Conservation (phyloP, 2,329 filamentous ascomycete species). For the Colletotrichum costaricense region DNA sequence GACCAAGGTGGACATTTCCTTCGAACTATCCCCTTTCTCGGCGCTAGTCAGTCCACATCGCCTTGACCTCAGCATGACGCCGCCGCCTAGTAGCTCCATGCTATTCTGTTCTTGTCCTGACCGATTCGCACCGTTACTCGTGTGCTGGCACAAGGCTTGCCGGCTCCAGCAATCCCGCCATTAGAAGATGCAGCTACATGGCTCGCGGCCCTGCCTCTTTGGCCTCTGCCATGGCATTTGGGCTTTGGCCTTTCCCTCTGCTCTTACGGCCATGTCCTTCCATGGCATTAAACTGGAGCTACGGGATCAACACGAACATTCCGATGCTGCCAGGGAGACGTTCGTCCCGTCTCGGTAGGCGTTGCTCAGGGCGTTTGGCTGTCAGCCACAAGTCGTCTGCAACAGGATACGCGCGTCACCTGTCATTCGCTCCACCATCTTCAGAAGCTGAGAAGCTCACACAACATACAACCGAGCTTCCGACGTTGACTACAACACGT, state of each 20-base stretch:
- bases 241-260: not conserved
- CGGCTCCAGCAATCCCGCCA: conserved; percentile 19
- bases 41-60: not conserved
- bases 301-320: conserved; percentile 19
- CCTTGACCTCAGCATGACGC: conserved; percentile 26
- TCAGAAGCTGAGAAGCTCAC: conserved; percentile 4
- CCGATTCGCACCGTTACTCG: conserved; percentile 16
- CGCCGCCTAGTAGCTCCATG: not conserved
- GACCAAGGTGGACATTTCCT: conserved; percentile 3
- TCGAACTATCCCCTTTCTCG: not conserved
- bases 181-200: conserved; percentile 8
- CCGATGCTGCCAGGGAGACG: conserved; percentile 29
- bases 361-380: conserved; percentile 22
- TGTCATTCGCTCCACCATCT: conserved; percentile 26
- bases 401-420: conserved; percentile 32
- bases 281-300: conserved; percentile 10
- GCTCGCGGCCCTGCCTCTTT: conserved; percentile 10
- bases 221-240: not conserved
- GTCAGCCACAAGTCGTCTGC: conserved; percentile 26
- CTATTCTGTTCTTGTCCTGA: conserved; percentile 9
- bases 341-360: conserved; percentile 34
- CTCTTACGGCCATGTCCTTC: not conserved
- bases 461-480: conserved; percentile 10
- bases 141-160: conserved; percentile 4
- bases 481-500: conserved; percentile 11